Conservation (phyloP, 768 basidiomycete genomes). For the Naganishia antarctica region DNA sequence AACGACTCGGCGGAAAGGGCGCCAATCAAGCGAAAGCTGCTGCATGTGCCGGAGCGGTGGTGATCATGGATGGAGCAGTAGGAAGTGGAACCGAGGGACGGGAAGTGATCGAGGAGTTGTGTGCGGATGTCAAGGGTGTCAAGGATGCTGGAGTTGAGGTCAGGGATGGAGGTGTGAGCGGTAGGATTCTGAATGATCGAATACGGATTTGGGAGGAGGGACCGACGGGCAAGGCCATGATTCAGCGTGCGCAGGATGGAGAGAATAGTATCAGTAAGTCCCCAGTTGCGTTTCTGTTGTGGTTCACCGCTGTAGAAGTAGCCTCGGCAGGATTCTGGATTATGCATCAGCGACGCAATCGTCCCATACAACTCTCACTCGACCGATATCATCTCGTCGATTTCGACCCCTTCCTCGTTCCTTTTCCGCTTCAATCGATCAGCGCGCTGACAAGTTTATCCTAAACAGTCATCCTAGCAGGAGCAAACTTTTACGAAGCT, state of each 20-base stretch:
- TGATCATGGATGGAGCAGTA: slow-evolving; percentile 46
- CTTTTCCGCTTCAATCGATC: neutral
- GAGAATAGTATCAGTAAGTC: slow-evolving; percentile 52
- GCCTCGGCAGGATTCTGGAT: too few species aligned
- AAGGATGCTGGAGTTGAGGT: slow-evolving; percentile 20
- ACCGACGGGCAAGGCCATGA: slow-evolving; percentile 52
- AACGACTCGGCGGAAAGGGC: slow-evolving; percentile 52
- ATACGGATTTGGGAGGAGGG: slow-evolving; percentile 26
- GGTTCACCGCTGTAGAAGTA: neutral
- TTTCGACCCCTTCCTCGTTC: neutral
- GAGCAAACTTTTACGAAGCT: slow-evolving; percentile 41
- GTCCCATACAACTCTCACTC: too few species aligned
- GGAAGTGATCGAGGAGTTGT: slow-evolving; percentile 41
- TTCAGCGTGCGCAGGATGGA: slow-evolving; percentile 50
- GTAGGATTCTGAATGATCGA: slow-evolving; percentile 13
- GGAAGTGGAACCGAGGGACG: slow-evolving; percentile 43
- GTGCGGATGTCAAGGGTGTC: slow-evolving; percentile 38
- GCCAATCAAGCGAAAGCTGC: slow-evolving; percentile 52
- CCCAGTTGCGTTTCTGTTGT: neutral
- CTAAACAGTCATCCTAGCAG: slow-evolving; percentile 44
- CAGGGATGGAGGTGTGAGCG: neutral
- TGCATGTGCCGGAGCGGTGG: slow-evolving; percentile 44
- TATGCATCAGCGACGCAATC: too few species aligned
- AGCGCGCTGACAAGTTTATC: neutral
- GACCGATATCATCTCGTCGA: too few species aligned